Base-by-base conservation (phyloP, 2,329 filamentous ascomycete genomes). In the Apiospora saccharicola region DNA sequence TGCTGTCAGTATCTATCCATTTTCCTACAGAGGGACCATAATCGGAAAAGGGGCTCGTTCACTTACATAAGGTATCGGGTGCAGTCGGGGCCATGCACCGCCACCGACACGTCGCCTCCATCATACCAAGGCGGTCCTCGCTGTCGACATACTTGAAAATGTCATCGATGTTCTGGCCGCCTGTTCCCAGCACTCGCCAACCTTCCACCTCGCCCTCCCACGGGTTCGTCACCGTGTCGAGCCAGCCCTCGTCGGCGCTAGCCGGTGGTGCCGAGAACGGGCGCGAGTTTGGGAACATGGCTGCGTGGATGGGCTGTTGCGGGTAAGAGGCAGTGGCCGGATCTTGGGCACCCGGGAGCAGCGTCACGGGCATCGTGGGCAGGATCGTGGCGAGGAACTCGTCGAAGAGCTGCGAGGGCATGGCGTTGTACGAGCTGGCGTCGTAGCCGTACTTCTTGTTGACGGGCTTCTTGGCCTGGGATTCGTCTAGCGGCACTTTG, bases 31-130 rank as follows among this genome's bases (percentile, higher is more conserved):
- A n/a, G 34, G 19, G 30, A 41, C 19, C 57, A 47, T 26, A 5
- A 30, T 24, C 14, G 14, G 22, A 57, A 57, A 24, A 44, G 47
- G 69, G 51, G 57, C 22, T 26, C 67, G 26, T n/a, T 37, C 12
- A 86, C 93, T 86, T 87, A 96, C 95, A 98, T 61, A 99, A 81
- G 0, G 97, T 99, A 82, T 99, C 97, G 0, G 97, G 96, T 1
- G 96, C 96, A 0, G 96, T 99, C 1, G 96, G 96, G 6, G 96
- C 96, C 75, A 91, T 91, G 79, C 94, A 94, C 74, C 96, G 89
- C 96, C 96, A 99, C 73, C 95, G 89, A 76, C 97, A 91, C 90
- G 97, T 96, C 72, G 92, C 92, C 82, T 98, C 96, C 93, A 98
- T 96, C 89, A 98, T 94, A 67, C 92, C 92, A 37, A 98, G 80